Evolutionary conservation across 176 grass and related monocot species (phyloP), one percentile per base, ranked within the genome.

Genomic region (Bonia amplexicaulis): DNA sequence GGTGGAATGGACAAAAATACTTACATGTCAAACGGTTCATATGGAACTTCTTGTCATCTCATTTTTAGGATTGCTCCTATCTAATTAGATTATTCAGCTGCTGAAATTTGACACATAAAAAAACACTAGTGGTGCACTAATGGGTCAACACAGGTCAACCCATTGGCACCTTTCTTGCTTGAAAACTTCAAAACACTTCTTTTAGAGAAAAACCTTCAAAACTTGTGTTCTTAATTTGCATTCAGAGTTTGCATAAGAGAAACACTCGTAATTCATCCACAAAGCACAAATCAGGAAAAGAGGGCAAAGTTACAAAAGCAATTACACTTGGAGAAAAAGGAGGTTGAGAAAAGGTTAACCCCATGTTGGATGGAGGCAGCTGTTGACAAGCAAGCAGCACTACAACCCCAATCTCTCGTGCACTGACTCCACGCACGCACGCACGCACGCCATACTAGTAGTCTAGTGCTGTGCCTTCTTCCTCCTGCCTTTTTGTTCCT

Each of bases 221-320:
- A 57, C 20, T 9, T 57, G 54, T 57, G 8, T 57, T 57, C 20
- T 57, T n/a, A n/a, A 57, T 57, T 57, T n/a, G 54, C 54, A 57
- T n/a, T 57, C 6, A 22, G 53, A 22, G 53, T 9, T 22, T 54
- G 52, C 52, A 8, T 54, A 20, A 54, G 17, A 55, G 22, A 9
- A 17, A 9, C 2, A 55, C 10, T 74, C 7, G 19, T 17, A 14
- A 31, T 52, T 29, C 60, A 75, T 4, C 68, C 6, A 35, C 9
- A 84, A 85, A 62, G 17, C 51, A 49, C 37, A 74, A 42, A 51
- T 20, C 26, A 72, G n/a, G 7, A 2, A 48, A 74, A 63, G 29
- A 59, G 0, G 35, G 54, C 7, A 42, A 82, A 86, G 55, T 69
- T 51, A 59, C 49, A 45, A 81, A 90, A 82, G 61, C 72, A 85